A percentile compares a stretch with the other conserved stretches of the same genome.
phyloP scores from a whole-genome alignment of 1,139 yeast species.

The Geotrichum phurueaensis region DNA sequence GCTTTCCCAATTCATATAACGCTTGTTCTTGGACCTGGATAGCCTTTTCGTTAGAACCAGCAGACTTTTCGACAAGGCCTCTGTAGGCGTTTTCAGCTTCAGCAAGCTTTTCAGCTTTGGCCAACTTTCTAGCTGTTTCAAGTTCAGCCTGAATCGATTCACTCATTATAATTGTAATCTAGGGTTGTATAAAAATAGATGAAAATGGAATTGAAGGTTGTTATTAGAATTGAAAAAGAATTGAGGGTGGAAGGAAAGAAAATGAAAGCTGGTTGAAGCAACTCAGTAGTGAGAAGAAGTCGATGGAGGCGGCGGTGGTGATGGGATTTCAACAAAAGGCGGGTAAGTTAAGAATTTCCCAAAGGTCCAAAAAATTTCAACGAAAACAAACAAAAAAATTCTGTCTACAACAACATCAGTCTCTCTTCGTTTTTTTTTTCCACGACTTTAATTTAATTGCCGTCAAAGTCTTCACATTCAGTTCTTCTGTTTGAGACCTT shows the following conservation, averaged over 20 bases:
- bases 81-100: constrained; percentile 55
- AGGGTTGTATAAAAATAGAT: neutral
- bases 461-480: neutral
- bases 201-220: neutral
- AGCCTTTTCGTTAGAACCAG: constrained; percentile 37
- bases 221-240: neutral
- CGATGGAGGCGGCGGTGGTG: neutral
- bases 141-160: constrained; percentile 19
- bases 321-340: neutral
- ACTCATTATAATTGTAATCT: constrained; percentile 15
- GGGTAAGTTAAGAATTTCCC: neutral
- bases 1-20: constrained; percentile 33
- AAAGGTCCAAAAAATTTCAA: neutral
- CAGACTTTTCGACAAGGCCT: constrained; percentile 37
- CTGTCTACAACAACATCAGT: neutral
- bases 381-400: neutral
- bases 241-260: neutral
- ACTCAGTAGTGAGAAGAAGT: neutral
- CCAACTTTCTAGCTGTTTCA: constrained; percentile 56
- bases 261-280: neutral
- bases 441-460: neutral
- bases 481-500: neutral
- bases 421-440: neutral
- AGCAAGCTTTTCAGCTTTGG: constrained; percentile 42
- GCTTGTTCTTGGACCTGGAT: constrained; percentile 38